Base-by-base conservation (phyloP, 345 rosid genomes). In the Rhizophora mangle region DNA sequence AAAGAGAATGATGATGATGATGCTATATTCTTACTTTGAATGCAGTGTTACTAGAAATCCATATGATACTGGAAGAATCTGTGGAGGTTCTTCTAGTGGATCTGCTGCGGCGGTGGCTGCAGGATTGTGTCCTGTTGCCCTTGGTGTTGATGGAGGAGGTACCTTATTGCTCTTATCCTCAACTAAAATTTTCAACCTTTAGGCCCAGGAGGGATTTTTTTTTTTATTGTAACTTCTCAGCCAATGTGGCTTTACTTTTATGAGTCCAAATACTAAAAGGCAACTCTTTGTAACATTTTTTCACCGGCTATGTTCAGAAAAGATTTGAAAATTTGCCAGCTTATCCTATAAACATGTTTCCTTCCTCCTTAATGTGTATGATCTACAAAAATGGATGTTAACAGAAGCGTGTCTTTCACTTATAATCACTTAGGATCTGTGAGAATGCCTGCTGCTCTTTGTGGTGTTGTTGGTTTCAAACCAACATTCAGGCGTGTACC, bases 91-190 rank as follows among this genome's bases (percentile, higher is more conserved):
- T 21, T 89, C 96, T 0, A 80, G 96, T 67, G 96, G 92, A 68
- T 89, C 92, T 52, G 96, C 96, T 53, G 96, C 96, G 8, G 89
- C 77, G 10, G 96, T 89, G 21, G 77, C 92, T 8, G 87, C 92
- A 63, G 92, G 96, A 54, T 68, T 89, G 46, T 89, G 96, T 72
- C 92, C 96, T 4, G 88, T 68, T 7, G 88, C 96, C 31, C 96
- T 89, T 51, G 96, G 96, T 29, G 96, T 89, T 61, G 96, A 89
- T 46, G 96, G 96, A 0, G 96, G 96, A 84, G 96, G 96, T 89
- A 73, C 75, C 13, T 43, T 18, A 15, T 22, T n/a, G 21, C 13
- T 21, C 52, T 6, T 27, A 3, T 4, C 1, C 6, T 39, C n/a
- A 16, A 24, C 27, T 64, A n/a, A 32, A 22, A 13, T 43, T 39